phyloP scores from a whole-genome alignment of 2,329 filamentous ascomycete species.

The Hirsutella rhossiliensis region DNA sequence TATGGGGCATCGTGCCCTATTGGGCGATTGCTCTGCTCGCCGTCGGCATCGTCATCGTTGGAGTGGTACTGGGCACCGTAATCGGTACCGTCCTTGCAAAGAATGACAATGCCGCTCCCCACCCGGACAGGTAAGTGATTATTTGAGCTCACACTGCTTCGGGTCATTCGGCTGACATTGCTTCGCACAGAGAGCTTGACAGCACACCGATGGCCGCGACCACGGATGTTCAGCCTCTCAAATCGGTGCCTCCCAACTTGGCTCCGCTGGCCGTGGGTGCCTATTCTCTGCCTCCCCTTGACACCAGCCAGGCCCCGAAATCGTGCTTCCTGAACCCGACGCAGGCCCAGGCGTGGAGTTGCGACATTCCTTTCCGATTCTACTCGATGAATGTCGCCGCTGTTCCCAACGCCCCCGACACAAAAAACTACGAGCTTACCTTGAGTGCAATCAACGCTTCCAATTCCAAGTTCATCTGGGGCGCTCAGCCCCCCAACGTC shows the following conservation, averaged over 20 bases:
- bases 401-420: slow-evolving; percentile 13
- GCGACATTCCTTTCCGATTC: slow-evolving; percentile 36
- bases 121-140: slow-evolving; percentile 12
- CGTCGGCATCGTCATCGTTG: slow-evolving; percentile 37
- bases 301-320: slow-evolving; percentile 34
- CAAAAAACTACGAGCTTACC: slow-evolving; percentile 27
- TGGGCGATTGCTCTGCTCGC: slow-evolving; percentile 45
- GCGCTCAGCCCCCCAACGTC: slow-evolving; percentile 39
- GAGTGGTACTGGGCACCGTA: slow-evolving; percentile 44
- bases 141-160: background rate
- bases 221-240: slow-evolving; percentile 38
- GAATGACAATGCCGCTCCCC: slow-evolving; percentile 1
- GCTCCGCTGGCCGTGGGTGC: slow-evolving; percentile 40
- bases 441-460: slow-evolving; percentile 26
- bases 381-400: slow-evolving; percentile 29
- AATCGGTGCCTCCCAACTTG: slow-evolving; percentile 36
- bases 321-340: slow-evolving; percentile 44
- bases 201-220: slow-evolving; percentile 21
- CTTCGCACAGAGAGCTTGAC: slow-evolving; percentile 9
- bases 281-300: slow-evolving; percentile 42
- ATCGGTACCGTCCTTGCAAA: slow-evolving; percentile 14
- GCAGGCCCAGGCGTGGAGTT: slow-evolving; percentile 51
- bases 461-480: slow-evolving; percentile 32
- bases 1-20: slow-evolving; percentile 47
- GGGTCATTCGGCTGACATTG: background rate